Conservation (phyloP, 306 rosid genomes). For the Purshia tridentata region DNA sequence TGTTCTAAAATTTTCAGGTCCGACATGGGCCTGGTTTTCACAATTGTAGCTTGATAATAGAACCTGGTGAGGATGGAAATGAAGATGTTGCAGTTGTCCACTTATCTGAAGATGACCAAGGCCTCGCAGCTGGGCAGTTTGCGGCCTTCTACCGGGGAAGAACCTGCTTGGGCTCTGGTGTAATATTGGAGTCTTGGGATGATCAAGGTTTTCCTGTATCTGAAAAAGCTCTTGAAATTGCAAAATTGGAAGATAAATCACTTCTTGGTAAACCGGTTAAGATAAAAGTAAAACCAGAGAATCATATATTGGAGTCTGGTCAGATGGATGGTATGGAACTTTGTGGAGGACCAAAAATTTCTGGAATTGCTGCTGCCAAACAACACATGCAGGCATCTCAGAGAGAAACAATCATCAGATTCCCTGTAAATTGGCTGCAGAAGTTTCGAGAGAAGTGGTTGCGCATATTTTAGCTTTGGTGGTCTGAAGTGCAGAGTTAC, state of each 20-base stretch:
- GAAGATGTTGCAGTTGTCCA: conserved; percentile 62
- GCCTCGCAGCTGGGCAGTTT: conserved; percentile 95
- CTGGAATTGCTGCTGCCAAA: conserved; percentile 31
- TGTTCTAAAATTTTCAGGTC: conserved; percentile 52
- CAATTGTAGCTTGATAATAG: conserved; percentile 59
- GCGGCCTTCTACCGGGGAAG: conserved; percentile 80
- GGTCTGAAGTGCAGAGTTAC: neutral
- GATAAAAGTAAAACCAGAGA: conserved; percentile 73
- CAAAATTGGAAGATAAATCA: conserved; percentile 74
- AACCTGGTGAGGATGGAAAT: conserved; percentile 39
- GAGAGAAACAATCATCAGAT: conserved; percentile 14
- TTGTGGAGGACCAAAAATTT: conserved; percentile 20
- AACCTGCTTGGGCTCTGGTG: conserved; percentile 84
- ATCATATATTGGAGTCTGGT: conserved; percentile 22
- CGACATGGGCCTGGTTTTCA: conserved; percentile 90
- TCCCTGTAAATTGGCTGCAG: conserved; percentile 36
- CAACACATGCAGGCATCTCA: conserved; percentile 20
- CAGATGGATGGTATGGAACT: conserved; percentile 30
- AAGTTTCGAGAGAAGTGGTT: conserved; percentile 33
- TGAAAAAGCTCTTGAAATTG: conserved; percentile 69
- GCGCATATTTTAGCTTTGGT: no score
- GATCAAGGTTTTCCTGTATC: conserved; percentile 85
- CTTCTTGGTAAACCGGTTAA: conserved; percentile 87
- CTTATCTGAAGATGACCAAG: conserved; percentile 82
- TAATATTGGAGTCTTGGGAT: conserved; percentile 87